Evolutionary conservation across 2,329 filamentous ascomycete genomes (phyloP).

Genomic region (Trichoderma semiorbis): DNA sequence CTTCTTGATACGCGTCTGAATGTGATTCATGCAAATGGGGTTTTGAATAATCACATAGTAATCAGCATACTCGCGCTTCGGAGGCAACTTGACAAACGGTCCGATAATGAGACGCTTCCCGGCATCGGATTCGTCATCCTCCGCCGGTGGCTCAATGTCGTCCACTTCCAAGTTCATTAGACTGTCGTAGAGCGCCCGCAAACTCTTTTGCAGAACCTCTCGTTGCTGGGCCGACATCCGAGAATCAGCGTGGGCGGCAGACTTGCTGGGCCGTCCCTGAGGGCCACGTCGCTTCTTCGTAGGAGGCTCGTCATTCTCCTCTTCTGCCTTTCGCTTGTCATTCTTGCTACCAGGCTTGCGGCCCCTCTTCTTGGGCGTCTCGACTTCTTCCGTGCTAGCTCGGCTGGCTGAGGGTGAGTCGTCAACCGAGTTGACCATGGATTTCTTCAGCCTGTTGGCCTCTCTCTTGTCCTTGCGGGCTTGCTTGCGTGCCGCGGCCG

Average conservation of each 20-base stretch:
- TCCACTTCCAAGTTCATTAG: constrained; percentile 84
- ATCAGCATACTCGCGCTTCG: constrained; percentile 85
- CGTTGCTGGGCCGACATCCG: constrained; percentile 68
- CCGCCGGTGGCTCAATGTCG: constrained; percentile 56
- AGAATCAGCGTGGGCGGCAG: constrained; percentile 32
- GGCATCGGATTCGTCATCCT: constrained; percentile 55
- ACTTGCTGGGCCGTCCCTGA: constrained; percentile 65
- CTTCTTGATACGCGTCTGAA: constrained; percentile 92
- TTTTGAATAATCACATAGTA: constrained; percentile 92
- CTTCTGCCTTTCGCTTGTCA: constrained; percentile 86
- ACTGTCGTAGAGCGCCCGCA: constrained; percentile 73
- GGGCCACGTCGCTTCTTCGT: constrained; percentile 75
- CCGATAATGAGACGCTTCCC: constrained; percentile 80
- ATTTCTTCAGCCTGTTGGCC: constrained; percentile 68
- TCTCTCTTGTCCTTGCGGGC: constrained; percentile 78
- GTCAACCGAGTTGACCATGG: constrained; percentile 41
- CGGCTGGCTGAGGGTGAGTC: constrained; percentile 76
- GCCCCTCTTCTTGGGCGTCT: constrained; percentile 76
- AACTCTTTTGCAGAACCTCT: constrained; percentile 71
- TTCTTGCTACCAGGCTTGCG: constrained; percentile 71
- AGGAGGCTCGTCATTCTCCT: constrained; percentile 72
- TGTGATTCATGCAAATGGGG: constrained; percentile 94
- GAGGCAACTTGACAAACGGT: constrained; percentile 87
- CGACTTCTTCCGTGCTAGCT: constrained; percentile 76
- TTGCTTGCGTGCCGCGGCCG: constrained; percentile 85